These are phyloP conservation scores for Eucalyptus regnans DNA, from an alignment of 345 rosid species.

Conservation along the genomic window DNA sequence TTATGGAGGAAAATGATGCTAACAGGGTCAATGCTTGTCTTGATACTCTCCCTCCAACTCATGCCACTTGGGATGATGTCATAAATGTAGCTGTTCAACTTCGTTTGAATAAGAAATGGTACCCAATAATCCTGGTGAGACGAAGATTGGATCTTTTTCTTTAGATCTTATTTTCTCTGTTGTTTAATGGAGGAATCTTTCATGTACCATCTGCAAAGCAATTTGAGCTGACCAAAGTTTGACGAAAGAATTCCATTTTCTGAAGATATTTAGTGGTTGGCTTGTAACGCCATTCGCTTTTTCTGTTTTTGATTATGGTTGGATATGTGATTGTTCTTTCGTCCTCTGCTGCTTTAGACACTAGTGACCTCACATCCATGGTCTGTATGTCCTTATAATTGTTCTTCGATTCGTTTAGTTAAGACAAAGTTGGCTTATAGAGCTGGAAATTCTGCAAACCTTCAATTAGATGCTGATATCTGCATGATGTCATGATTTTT, in stretches of 20 bases:
- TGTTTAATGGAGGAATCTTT: background rate
- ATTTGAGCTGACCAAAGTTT: background rate
- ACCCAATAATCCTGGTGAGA: constrained; percentile 53
- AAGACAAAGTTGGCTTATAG: background rate
- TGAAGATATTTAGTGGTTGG: background rate
- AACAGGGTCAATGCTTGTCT: constrained; percentile 33
- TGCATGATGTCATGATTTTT: background rate
- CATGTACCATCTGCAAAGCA: background rate
- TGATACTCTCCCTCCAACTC: constrained; percentile 55
- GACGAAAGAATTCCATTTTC: background rate
- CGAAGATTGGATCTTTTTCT: background rate
- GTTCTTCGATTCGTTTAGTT: background rate
- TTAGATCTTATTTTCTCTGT: background rate
- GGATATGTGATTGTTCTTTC: background rate
- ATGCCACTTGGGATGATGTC: constrained; percentile 80
- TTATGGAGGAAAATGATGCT: constrained; percentile 36
- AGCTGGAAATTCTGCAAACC: background rate
- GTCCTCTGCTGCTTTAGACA: background rate
- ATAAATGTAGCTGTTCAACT: constrained; percentile 75
- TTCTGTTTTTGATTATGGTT: background rate
- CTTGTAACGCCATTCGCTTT: background rate
- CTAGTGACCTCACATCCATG: background rate
- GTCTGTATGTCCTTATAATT: background rate
- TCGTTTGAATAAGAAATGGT: constrained; percentile 71
- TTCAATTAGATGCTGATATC: background rate